These are phyloP conservation scores for Choiromyces venosus DNA, from an alignment of 495 filamentous ascomycete genomes.

Conservation along the genomic window DNA sequence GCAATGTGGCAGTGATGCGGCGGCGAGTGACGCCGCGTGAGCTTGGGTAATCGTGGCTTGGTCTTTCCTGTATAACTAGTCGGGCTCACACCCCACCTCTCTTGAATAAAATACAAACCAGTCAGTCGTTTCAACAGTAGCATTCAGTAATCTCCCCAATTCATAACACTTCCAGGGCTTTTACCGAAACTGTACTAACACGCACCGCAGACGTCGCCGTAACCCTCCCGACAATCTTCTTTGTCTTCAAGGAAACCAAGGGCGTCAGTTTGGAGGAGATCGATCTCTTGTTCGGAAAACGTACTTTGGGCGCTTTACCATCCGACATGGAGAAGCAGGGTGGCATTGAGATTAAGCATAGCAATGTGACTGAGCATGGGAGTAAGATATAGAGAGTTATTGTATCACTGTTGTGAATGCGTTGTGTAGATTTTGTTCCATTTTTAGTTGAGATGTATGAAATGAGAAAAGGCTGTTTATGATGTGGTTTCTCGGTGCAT, in stretches of 20 bases:
- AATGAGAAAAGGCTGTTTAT: too few species aligned
- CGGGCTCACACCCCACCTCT: background rate
- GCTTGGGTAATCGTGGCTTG: too few species aligned
- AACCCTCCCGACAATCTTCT: constrained; percentile 32
- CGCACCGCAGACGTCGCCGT: constrained; percentile 19
- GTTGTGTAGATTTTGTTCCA: background rate
- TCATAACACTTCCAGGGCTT: constrained; percentile 7
- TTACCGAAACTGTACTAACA: too few species aligned
- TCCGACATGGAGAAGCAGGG: constrained; percentile 24
- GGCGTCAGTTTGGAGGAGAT: constrained; percentile 34
- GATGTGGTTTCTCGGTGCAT: constrained; percentile 4
- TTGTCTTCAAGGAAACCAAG: constrained; percentile 36
- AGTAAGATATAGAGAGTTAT: background rate
- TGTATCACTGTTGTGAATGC: background rate
- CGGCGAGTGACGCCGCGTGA: too few species aligned
- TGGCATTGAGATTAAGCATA: constrained; percentile 19
- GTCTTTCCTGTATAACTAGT: too few species aligned
- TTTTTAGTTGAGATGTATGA: background rate
- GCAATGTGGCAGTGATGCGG: too few species aligned
- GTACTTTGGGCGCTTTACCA: constrained; percentile 11
- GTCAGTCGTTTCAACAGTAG: too few species aligned
- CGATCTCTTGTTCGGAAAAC: constrained; percentile 32
- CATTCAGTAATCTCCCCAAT: background rate
- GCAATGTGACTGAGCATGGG: too few species aligned
- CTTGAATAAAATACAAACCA: too few species aligned